Conservation (phyloP, 73 alveolate species). For the Paramecium tetraurelia region DNA sequence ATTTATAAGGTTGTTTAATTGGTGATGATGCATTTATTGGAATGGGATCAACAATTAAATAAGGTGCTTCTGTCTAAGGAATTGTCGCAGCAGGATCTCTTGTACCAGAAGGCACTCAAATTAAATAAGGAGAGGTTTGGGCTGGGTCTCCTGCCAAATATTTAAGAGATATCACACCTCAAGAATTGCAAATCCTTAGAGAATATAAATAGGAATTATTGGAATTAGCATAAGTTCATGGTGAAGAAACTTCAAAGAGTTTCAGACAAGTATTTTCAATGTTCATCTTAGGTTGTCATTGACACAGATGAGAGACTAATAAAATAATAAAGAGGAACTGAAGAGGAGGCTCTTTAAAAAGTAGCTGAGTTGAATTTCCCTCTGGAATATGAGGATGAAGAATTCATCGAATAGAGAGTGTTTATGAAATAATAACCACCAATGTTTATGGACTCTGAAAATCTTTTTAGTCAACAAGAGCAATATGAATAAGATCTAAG, state of each 20-base stretch:
- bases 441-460: slow-evolving; percentile 41
- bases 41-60: slow-evolving; percentile 76
- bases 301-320: slow-evolving; percentile 15
- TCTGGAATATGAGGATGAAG: slow-evolving; percentile 61
- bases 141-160: slow-evolving; percentile 86
- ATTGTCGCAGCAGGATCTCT: slow-evolving; percentile 87
- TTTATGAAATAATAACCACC: slow-evolving; percentile 45
- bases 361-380: slow-evolving; percentile 53
- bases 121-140: slow-evolving; percentile 60
- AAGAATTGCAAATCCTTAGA: slow-evolving; percentile 71
- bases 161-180: slow-evolving; percentile 79
- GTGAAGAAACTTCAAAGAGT: slow-evolving; percentile 73
- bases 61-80: slow-evolving; percentile 72
- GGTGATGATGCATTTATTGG: slow-evolving; percentile 76
- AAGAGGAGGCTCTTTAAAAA: slow-evolving; percentile 10
- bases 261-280: slow-evolving; percentile 55
- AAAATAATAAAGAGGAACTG: slow-evolving; percentile 18
- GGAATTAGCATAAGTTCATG: slow-evolving; percentile 71
- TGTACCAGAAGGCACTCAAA: slow-evolving; percentile 66
- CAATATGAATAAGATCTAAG: slow-evolving; percentile 56
- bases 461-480: not conserved
- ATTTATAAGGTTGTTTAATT: slow-evolving; percentile 68
- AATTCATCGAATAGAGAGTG: slow-evolving; percentile 62
- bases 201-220: slow-evolving; percentile 68
- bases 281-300: not conserved